Evolutionary conservation across 768 basidiomycete genomes (phyloP).

Genomic region (Termitomyces sp.): DNA sequence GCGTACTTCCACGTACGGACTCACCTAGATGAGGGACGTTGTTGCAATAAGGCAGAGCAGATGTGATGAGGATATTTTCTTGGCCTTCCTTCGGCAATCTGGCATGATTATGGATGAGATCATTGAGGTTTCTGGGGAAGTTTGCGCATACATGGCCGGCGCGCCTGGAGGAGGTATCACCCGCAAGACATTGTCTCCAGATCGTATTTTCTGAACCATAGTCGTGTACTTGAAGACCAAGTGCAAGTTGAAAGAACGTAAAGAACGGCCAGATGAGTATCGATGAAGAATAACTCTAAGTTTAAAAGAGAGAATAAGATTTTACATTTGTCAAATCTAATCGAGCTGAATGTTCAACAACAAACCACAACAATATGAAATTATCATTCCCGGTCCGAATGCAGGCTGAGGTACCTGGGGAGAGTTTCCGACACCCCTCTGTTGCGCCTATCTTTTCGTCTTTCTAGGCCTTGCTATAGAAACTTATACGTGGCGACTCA

Average conservation of each 20-base stretch:
- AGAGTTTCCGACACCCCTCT: no score
- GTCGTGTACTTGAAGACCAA: not conserved
- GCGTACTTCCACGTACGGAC: constrained; percentile 20
- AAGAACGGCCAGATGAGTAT: constrained; percentile 8
- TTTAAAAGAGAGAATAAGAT: constrained; percentile 2
- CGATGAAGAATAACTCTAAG: constrained; percentile 5
- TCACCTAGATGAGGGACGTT: constrained; percentile 94
- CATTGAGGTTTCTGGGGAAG: constrained; percentile 8
- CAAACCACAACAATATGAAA: constrained; percentile 20
- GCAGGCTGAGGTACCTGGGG: no score
- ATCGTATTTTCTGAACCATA: constrained; percentile 53
- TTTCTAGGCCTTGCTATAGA: not conserved
- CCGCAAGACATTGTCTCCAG: constrained; percentile 45
- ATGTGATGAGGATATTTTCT: constrained; percentile 87
- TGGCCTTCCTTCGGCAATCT: constrained; percentile 81
- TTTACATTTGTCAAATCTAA: constrained; percentile 6
- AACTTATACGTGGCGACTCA: not conserved
- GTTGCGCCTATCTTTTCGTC: not conserved
- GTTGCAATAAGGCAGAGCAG: constrained; percentile 94
- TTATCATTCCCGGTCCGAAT: no score
- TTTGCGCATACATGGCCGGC: constrained; percentile 40
- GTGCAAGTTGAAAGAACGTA: not conserved
- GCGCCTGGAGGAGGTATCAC: constrained; percentile 50
- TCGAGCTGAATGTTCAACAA: constrained; percentile 13
- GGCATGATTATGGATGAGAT: constrained; percentile 10